phyloP scores from a whole-genome alignment of 192 early-diverging fungal species.

The Piromyces sp. region DNA sequence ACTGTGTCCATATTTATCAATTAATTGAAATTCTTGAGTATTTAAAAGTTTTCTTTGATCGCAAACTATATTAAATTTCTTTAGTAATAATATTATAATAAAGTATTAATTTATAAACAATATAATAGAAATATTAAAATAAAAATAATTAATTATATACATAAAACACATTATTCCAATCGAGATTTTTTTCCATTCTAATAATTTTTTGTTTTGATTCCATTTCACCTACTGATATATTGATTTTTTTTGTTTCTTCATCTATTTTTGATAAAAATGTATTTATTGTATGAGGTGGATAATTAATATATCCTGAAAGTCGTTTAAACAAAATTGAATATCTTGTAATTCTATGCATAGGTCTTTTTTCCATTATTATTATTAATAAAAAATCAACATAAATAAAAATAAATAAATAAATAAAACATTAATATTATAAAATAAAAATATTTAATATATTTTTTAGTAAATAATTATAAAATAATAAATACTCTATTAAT shows the following conservation, averaged over 20 bases:
- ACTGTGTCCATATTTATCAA: background rate
- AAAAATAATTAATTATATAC: too few relatives aligned
- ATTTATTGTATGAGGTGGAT: background rate
- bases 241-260: background rate
- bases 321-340: background rate
- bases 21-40: background rate
- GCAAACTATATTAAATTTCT: background rate
- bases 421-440: too few relatives aligned
- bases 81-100: background rate
- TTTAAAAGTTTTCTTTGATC: background rate
- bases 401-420: too few relatives aligned
- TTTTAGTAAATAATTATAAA: too few relatives aligned
- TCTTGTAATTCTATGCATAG: background rate
- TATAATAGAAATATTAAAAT: too few relatives aligned
- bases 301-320: background rate
- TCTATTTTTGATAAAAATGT: background rate
- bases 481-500: background rate
- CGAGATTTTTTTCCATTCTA: background rate
- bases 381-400: too few relatives aligned
- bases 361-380: background rate
- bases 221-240: background rate
- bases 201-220: background rate
- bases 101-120: too few relatives aligned
- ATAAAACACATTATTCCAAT: background rate
- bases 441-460: too few relatives aligned